Conservation (phyloP, 306 rosid species). For the Coriaria nepalensis region DNA sequence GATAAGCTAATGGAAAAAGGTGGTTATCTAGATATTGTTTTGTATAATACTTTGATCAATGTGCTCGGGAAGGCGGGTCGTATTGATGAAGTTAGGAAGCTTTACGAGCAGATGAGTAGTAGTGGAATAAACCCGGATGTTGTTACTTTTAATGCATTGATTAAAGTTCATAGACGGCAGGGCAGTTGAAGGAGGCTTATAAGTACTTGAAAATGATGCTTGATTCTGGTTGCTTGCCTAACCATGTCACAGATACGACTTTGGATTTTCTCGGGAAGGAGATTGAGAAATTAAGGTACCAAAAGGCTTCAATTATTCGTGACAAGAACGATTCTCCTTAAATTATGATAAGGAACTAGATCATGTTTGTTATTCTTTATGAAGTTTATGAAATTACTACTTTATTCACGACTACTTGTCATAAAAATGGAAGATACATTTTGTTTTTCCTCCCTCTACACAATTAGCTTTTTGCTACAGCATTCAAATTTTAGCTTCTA, state of each 20-base stretch:
- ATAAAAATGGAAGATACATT: too few relatives aligned
- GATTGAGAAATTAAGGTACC: constrained; percentile 61
- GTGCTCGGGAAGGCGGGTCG: constrained; percentile 80
- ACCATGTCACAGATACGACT: constrained; percentile 82
- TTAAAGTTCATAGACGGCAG: constrained; percentile 92
- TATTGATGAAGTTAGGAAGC: constrained; percentile 54
- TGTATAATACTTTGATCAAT: constrained; percentile 85
- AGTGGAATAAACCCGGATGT: constrained; percentile 80
- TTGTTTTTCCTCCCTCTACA: too few relatives aligned
- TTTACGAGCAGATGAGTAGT: constrained; percentile 67
- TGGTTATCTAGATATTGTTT: constrained; percentile 80
- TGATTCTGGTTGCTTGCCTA: constrained; percentile 75
- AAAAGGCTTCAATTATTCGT: constrained; percentile 51
- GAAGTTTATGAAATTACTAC: too few relatives aligned
- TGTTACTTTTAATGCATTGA: constrained; percentile 72
- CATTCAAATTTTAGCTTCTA: too few relatives aligned
- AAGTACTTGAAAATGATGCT: constrained; percentile 78
- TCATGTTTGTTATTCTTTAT: neutral
- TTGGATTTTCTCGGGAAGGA: constrained; percentile 80
- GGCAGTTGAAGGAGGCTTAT: constrained; percentile 68
- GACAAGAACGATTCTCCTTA: constrained; percentile 35
- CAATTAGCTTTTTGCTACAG: too few relatives aligned
- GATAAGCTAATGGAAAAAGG: constrained; percentile 70
- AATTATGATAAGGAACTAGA: neutral
- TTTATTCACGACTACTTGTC: too few relatives aligned